Conservation (phyloP, 495 filamentous ascomycete genomes). For the Lasiosphaeria ovina region DNA sequence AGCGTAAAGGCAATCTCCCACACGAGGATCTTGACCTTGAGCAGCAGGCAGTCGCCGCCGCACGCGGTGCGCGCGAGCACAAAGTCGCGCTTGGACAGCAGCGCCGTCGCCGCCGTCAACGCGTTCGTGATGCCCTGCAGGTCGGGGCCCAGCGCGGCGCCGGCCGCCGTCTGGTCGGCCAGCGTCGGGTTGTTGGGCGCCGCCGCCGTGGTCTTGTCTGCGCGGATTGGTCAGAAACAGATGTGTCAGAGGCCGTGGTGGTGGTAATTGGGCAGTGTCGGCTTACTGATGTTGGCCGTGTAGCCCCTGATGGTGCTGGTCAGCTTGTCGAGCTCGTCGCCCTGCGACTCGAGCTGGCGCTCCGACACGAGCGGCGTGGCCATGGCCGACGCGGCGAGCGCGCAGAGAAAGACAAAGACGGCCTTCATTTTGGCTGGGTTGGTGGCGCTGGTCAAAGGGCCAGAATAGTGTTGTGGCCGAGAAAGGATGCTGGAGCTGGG, state of each 20-base stretch:
- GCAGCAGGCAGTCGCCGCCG: conserved; percentile 19
- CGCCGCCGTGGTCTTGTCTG: conserved; percentile 28
- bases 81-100: conserved; percentile 33
- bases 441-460: neutral
- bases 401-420: conserved; percentile 33
- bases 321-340: conserved; percentile 31
- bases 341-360: conserved; percentile 33
- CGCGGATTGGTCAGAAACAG: conserved; percentile 1
- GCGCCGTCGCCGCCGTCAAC: conserved; percentile 25
- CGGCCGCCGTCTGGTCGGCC: conserved; percentile 27
- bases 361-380: conserved; percentile 32
- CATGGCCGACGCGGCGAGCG: conserved; percentile 35
- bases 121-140: conserved; percentile 34
- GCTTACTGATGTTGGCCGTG: conserved; percentile 39
- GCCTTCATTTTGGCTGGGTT: conserved; percentile 36
- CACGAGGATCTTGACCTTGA: conserved; percentile 32
- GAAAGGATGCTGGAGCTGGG: neutral
- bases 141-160: conserved; percentile 32
- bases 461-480: too few species aligned
- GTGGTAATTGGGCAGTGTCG: neutral
- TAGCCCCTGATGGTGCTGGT: conserved; percentile 29
- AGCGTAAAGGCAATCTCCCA: conserved; percentile 36
- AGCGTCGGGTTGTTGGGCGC: conserved; percentile 25
- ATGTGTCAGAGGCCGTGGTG: neutral
- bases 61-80: conserved; percentile 18